These are phyloP conservation scores for Trametes sanguinea DNA, from an alignment of 768 basidiomycete genomes.

Conservation along the genomic window DNA sequence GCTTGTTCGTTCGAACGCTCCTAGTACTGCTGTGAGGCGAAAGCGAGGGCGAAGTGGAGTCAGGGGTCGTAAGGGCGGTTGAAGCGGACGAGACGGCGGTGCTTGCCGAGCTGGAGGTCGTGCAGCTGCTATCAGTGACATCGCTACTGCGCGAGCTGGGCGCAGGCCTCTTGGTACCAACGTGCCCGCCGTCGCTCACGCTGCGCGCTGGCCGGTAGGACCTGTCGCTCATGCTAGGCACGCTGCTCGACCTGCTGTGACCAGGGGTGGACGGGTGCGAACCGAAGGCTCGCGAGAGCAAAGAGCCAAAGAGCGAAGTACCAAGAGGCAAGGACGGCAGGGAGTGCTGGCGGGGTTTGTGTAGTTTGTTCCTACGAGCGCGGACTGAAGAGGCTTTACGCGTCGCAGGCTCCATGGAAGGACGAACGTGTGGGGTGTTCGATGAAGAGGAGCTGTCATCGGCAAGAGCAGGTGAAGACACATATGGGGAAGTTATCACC, in stretches of 20 bases:
- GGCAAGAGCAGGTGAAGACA: conserved; percentile 2
- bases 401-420: conserved; percentile 19
- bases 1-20: conserved; percentile 19
- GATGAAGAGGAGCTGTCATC: conserved; percentile 9
- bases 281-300: conserved; percentile 16
- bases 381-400: conserved; percentile 11
- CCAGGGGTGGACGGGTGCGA: conserved; percentile 2
- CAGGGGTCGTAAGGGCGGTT: conserved; percentile 25
- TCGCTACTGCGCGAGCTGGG: conserved; percentile 18
- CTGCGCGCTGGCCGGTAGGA: conserved; percentile 18
- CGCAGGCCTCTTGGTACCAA: background rate
- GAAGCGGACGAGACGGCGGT: conserved; percentile 14
- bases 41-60: conserved; percentile 17
- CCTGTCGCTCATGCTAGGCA: conserved; percentile 11
- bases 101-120: conserved; percentile 15
- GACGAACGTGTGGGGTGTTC: conserved; percentile 1
- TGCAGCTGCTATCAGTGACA: conserved; percentile 17
- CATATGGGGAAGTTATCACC: conserved; percentile 15
- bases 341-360: conserved; percentile 14
- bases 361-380: conserved; percentile 17
- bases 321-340: background rate
- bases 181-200: conserved; percentile 16
- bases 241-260: conserved; percentile 10
- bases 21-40: conserved; percentile 17
- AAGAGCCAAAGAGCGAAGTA: conserved; percentile 11